Percentiles rank a stretch among this genome's conserved stretches.
Conservation (phyloP, 768 basidiomycete genomes). For the Cantharellus cinnabarinus region DNA sequence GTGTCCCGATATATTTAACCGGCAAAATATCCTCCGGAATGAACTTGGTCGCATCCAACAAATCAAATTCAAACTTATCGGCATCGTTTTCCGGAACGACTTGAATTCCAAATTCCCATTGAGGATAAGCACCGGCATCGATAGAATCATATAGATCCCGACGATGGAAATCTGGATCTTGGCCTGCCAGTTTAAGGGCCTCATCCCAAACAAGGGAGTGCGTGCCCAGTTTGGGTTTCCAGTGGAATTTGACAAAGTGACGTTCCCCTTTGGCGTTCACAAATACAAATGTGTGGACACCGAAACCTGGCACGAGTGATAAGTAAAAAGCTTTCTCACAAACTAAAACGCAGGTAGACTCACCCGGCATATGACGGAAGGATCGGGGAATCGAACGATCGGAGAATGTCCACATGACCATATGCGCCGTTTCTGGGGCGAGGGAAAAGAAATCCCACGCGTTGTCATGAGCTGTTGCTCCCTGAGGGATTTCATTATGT, state of each 20-base stretch:
- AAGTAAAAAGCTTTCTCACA: not conserved
- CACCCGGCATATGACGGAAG: slow-evolving; percentile 22
- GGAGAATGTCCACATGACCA: slow-evolving; percentile 57
- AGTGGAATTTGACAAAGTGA: slow-evolving; percentile 79
- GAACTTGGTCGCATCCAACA: slow-evolving; percentile 71
- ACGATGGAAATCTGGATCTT: slow-evolving; percentile 82
- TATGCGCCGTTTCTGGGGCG: slow-evolving; percentile 36
- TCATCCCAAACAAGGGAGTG: slow-evolving; percentile 82
- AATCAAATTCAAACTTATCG: slow-evolving; percentile 71
- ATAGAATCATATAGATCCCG: slow-evolving; percentile 78
- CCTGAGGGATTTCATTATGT: slow-evolving; percentile 38
- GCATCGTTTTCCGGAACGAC: slow-evolving; percentile 47
- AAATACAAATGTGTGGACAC: slow-evolving; percentile 70
- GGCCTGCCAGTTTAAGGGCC: slow-evolving; percentile 58
- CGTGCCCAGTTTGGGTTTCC: slow-evolving; percentile 61
- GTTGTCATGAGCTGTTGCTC: slow-evolving; percentile 41
- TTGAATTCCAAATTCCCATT: slow-evolving; percentile 66
- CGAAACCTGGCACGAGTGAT: slow-evolving; percentile 48
- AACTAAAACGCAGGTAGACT: not conserved
- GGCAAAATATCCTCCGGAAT: slow-evolving; percentile 73
- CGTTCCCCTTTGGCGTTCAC: slow-evolving; percentile 44
- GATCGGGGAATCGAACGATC: slow-evolving; percentile 76
- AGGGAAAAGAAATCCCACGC: slow-evolving; percentile 73
- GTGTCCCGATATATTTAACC: slow-evolving; percentile 53
- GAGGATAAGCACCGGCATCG: slow-evolving; percentile 42